Evolutionary conservation across 2,329 filamentous ascomycete species (phyloP), one percentile per base, ranked within the genome.

Genomic region (Rhinocladiella similis): DNA sequence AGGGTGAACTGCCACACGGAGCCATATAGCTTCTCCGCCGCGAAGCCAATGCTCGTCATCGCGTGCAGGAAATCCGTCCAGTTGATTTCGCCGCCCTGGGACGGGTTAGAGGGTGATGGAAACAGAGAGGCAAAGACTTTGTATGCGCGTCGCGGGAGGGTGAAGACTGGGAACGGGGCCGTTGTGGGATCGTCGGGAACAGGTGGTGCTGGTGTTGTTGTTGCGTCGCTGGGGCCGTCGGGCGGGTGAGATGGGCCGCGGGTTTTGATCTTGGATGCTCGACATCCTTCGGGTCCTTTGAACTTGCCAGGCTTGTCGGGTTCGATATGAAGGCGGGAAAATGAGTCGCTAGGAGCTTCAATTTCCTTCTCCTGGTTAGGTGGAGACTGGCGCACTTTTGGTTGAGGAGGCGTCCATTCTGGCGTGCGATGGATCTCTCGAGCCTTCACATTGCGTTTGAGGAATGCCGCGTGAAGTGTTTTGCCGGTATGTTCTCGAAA

Each of bases 1-100:
- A 78, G 79, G 13, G 70, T 73, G 58, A 86, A 86, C 10, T 84
- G 79, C 84, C 84, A 87, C 0, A 79, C 79, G 1, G 80, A 85
- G 0, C 83, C 82, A 56, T 84, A 83, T 0, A 85, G 72, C 68
- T 87, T 85, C 67, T 83, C 70, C 0, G 75, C 75, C 0, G 63
- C 57, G 51, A 86, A 84, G 0, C 82, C 83, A 0, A 73, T 72
- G 0, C 71, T 70, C 0, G 63, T 59, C 77, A 85, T 79, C 0
- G 81, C 80, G 55, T 78, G 75, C 2, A 83, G 63, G 56, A 84
- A 80, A 49, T 84, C 80, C 2, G 61, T 67, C 82, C 81, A 85
- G 0, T 73, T 33, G 0, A 84, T 61, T 61, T 83, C 82, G 3
- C 78, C 77, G 0, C 77, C 75, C 0, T 72, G 68, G 0, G 76